These are phyloP conservation scores for Leccinum variicolor DNA, from an alignment of 768 basidiomycete species.

Conservation along the genomic window DNA sequence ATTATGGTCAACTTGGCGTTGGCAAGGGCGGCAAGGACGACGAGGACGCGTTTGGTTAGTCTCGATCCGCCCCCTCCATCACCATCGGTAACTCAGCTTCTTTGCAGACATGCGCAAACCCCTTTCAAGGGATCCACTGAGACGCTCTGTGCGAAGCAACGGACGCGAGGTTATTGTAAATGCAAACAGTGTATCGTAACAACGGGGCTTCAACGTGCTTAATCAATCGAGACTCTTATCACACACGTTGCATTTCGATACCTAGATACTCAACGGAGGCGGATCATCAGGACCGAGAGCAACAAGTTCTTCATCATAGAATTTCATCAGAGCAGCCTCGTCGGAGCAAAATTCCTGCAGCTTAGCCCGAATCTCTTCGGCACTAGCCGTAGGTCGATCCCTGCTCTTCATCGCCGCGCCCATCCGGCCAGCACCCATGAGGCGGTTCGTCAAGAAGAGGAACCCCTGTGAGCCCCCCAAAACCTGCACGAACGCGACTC, in stretches of 20 bases:
- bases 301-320: slow-evolving; percentile 73
- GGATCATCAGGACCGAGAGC: slow-evolving; percentile 43
- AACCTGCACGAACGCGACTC: slow-evolving; percentile 88
- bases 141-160: slow-evolving; percentile 66
- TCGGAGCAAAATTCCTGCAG: slow-evolving; percentile 68
- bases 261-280: slow-evolving; percentile 43
- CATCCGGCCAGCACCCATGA: slow-evolving; percentile 71
- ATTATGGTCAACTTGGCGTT: slow-evolving; percentile 74
- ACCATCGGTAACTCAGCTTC: not conserved
- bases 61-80: not conserved
- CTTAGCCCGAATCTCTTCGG: slow-evolving; percentile 58
- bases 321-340: slow-evolving; percentile 45
- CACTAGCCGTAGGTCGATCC: slow-evolving; percentile 53
- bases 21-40: slow-evolving; percentile 79
- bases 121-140: slow-evolving; percentile 53
- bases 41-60: slow-evolving; percentile 89
- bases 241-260: slow-evolving; percentile 8
- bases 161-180: slow-evolving; percentile 70
- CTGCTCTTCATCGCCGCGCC: slow-evolving; percentile 53
- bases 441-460: slow-evolving; percentile 84
- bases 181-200: slow-evolving; percentile 36
- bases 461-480: slow-evolving; percentile 77
- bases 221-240: slow-evolving; percentile 2
- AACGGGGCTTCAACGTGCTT: slow-evolving; percentile 4
- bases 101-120: slow-evolving; percentile 70